phyloP scores from a whole-genome alignment of 2,329 filamentous ascomycete species.

The Colletotrichum sp. region DNA sequence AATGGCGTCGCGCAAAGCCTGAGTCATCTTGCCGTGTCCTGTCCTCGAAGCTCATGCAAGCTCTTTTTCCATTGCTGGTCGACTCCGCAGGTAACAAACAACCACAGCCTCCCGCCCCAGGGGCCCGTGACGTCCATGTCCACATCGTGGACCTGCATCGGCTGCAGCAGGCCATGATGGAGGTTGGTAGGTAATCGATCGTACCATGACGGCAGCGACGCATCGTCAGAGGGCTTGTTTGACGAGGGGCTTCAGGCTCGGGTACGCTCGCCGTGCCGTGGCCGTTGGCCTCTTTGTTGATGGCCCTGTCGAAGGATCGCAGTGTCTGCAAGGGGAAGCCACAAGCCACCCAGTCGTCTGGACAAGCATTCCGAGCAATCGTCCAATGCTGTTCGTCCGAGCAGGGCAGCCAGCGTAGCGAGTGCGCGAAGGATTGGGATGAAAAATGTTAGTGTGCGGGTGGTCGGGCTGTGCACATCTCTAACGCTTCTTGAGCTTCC shows the following conservation, averaged over 20 bases:
- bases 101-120: neutral
- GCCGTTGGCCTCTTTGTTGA: neutral
- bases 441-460: neutral
- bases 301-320: neutral
- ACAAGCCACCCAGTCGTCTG: neutral
- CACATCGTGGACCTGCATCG: conserved; percentile 1
- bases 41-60: conserved; percentile 1
- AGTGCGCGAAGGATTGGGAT: neutral
- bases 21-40: neutral
- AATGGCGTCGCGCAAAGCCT: neutral
- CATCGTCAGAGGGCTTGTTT: neutral
- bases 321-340: conserved; percentile 12
- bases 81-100: neutral
- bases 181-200: neutral
- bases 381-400: neutral
- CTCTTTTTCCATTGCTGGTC: neutral
- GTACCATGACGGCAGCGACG: neutral
- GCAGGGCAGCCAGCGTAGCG: neutral
- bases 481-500: neutral
- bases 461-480: conserved; percentile 3
- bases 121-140: neutral
- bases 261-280: neutral
- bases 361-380: neutral
- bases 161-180: neutral
- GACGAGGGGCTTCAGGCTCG: neutral